phyloP scores from a whole-genome alignment of 2,329 filamentous ascomycete genomes.

The Aspergillus udagawae region DNA sequence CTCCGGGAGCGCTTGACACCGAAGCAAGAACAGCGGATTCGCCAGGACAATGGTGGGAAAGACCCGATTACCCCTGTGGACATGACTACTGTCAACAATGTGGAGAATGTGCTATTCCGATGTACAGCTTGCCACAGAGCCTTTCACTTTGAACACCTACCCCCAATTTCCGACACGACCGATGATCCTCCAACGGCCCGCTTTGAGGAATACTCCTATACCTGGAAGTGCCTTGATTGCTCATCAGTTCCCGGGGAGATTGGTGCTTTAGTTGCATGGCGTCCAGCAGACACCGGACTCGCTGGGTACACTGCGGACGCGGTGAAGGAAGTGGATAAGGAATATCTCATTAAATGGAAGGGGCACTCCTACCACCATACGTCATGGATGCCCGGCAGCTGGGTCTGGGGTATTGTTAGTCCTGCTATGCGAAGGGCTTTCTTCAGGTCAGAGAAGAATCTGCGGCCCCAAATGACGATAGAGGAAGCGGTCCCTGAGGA shows the following conservation, averaged over 20 bases:
- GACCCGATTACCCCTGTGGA: conserved; percentile 70
- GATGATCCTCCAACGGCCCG: conserved; percentile 53
- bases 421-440: conserved; percentile 69
- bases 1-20: conserved; percentile 71
- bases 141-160: conserved; percentile 82
- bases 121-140: conserved; percentile 71
- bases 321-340: conserved; percentile 72
- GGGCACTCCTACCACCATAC: conserved; percentile 75
- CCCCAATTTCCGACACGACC: conserved; percentile 36
- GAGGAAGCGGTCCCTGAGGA: conserved; percentile 85
- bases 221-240: conserved; percentile 81
- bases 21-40: conserved; percentile 77
- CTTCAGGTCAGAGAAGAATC: conserved; percentile 60
- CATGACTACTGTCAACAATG: conserved; percentile 66
- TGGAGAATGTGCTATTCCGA: conserved; percentile 73
- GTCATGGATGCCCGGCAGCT: conserved; percentile 82
- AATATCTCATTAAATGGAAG: conserved; percentile 91
- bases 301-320: conserved; percentile 51
- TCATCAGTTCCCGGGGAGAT: conserved; percentile 62
- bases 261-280: conserved; percentile 81
- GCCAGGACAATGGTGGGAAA: conserved; percentile 70
- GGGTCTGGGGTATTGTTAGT: conserved; percentile 72
- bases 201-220: conserved; percentile 66
- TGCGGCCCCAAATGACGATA: conserved; percentile 63
- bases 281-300: conserved; percentile 55